Evolutionary conservation across 352 stramenopile genomes (phyloP), one percentile per base, ranked within the genome.

Genomic region (Pythium brachiatum): DNA sequence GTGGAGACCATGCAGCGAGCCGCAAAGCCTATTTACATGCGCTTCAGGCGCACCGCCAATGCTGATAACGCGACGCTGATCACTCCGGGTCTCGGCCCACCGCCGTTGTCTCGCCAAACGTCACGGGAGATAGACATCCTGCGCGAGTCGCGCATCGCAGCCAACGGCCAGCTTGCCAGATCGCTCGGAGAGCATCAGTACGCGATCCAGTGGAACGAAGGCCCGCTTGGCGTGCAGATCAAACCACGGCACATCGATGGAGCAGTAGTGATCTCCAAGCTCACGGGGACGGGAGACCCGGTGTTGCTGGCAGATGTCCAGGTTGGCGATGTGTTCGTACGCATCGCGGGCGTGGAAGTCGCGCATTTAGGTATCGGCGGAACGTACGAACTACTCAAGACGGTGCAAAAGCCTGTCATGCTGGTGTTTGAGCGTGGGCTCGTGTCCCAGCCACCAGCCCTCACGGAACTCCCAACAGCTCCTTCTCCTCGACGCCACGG

Each of bases 171-270:
- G 9, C 53, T 56, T 7, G n/a, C 61, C 20, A 57, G 53, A 7
- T 21, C 48, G 46, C 53, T 73, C 18, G 43, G 46, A 5, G 68
- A 75, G 3, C 73, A 64, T 27, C 81, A 94, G 63, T 95, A 94
- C 68, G 76, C 79, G 7, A 76, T 95, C 15, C 52, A 90, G 20
- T 95, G 86, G 86, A 67, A 74, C 20, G 79, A 89, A 7, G 86
- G 86, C 1, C 80, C 85, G 5, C 74, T 95, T 6, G 86, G 86
- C 11, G 89, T 95, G 54, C 84, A 93, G 64, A 92, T 95, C 57
- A 90, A 88, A 32, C 79, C 75, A 20, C 87, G 78, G 3, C 76
- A 63, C 41, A 73, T 21, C 18, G 61, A 88, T 46, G 75, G 81
- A 7, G 71, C 70, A 15, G 81, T 94, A n/a, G 75, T 91, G 16